Evolutionary conservation across 2,329 filamentous ascomycete genomes (phyloP).

Genomic region (Nannizziopsis barbatae): DNA sequence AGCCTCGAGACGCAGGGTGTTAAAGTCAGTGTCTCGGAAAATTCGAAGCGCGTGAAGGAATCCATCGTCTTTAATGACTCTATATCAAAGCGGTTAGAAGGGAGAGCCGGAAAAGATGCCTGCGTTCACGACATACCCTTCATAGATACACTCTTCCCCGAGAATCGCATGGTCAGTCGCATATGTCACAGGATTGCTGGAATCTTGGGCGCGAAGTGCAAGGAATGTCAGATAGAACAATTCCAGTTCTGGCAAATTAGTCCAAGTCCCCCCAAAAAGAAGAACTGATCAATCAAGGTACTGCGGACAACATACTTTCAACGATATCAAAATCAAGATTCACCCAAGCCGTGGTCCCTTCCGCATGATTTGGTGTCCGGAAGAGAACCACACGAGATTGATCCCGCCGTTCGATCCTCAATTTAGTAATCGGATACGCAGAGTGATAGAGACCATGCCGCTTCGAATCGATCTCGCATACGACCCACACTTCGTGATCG

Average conservation of each 20-base stretch:
- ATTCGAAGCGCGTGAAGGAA: conserved; percentile 46
- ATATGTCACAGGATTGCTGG: conserved; percentile 26
- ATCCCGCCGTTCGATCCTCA: conserved; percentile 30
- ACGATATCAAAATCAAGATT: conserved; percentile 44
- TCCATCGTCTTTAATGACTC: conserved; percentile 42
- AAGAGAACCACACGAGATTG: conserved; percentile 33
- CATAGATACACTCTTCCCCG: conserved; percentile 40
- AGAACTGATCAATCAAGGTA: background rate
- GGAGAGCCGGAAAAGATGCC: background rate
- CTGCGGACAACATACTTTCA: conserved; percentile 36
- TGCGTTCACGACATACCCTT: conserved; percentile 31
- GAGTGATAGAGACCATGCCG: conserved; percentile 33
- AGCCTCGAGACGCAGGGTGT: conserved; percentile 47
- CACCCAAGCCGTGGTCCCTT: conserved; percentile 42
- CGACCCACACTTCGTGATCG: conserved; percentile 44
- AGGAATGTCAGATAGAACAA: conserved; percentile 47
- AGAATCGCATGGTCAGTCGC: conserved; percentile 43
- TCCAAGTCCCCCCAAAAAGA: too few relatives aligned
- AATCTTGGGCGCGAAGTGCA: conserved; percentile 48
- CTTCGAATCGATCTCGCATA: conserved; percentile 39
- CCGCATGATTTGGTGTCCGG: conserved; percentile 22
- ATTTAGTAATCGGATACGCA: conserved; percentile 42
- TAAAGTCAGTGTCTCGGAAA: conserved; percentile 41
- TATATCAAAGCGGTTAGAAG: conserved; percentile 19
- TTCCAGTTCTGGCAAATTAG: conserved; percentile 38